Evolutionary conservation across 2,329 filamentous ascomycete genomes (phyloP), one percentile per base, ranked within the genome.

Genomic region (Alternaria angustiovoidea): DNA sequence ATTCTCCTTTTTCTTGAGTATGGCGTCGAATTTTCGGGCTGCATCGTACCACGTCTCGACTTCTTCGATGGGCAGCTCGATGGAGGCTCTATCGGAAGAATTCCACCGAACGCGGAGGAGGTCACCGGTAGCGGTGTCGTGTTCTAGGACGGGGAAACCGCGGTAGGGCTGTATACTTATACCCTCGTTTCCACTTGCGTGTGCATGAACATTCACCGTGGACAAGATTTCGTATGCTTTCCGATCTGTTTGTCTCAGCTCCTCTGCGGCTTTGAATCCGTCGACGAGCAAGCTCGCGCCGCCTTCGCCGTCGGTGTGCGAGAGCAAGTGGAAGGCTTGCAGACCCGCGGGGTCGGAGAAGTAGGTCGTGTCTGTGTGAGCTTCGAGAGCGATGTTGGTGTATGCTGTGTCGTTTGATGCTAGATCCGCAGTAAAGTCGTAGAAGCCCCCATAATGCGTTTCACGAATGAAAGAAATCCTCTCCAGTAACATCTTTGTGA

Each of bases 281-380:
- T 99, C 95, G 0, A 97, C 91, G 1, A 99, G 87, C 0, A 96
- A 83, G 0, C 90, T 94, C 53, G 88, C 84, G 6, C 95, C 95
- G 9, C 94, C 95, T 3, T 78, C 76, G 22, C 88, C 86, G 2
- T 84, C 80, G 7, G 88, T 90, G 76, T 96, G 92, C 0, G 92
- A 95, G 28, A 98, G 86, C 47, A 97, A 83, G 75, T 99, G 95
- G 78, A 99, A 96, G 26, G 95, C 89, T 77, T 99, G 95, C 34
- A 99, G 85, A 9, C 94, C 93, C 2, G 92, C 89, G 0, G 95
- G 94, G 64, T 98, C 94, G 22, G 88, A 93, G 80, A 98, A 98
- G 79, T 99, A 98, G 1, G 94, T 97, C 7, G 88, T 98, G 80
- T 99, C 95, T 1, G 94, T 98, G 78, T 99, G 95, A 1, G 91